phyloP scores from a whole-genome alignment of 176 grass and related monocot species.

The Phoenix roebelenii region DNA sequence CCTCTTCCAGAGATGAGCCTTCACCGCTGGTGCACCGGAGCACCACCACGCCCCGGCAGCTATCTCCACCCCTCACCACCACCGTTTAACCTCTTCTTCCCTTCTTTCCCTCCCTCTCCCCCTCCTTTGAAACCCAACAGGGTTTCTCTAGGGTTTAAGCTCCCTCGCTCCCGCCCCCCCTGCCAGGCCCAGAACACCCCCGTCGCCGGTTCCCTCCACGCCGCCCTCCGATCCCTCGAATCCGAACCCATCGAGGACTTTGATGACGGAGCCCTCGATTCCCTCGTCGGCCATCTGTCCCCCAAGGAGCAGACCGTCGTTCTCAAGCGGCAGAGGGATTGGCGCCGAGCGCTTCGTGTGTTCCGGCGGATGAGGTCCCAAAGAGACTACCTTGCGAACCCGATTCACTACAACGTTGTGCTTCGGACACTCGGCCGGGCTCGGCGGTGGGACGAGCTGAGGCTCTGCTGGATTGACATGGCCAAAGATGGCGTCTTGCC shows the following conservation, averaged over 20 bases:
- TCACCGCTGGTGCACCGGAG: no score
- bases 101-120: no score
- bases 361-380: conserved; percentile 42
- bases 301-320: conserved; percentile 38
- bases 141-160: no score
- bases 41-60: no score
- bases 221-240: no score
- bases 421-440: conserved; percentile 51
- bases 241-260: not conserved
- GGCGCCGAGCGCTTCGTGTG: conserved; percentile 41
- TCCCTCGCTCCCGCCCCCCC: no score
- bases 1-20: no score
- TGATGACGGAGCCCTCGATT: not conserved
- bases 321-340: conserved; percentile 51
- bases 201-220: no score
- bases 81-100: no score
- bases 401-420: conserved; percentile 48
- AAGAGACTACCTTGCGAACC: conserved; percentile 36
- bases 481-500: conserved; percentile 22
- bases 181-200: no score
- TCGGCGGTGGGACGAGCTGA: conserved; percentile 43
- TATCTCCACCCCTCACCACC: no score
- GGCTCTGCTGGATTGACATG: conserved; percentile 37
- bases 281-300: conserved; percentile 25
- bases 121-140: no score